phyloP scores from a whole-genome alignment of 2,329 filamentous ascomycete species.

The Chaetomium sp. region DNA sequence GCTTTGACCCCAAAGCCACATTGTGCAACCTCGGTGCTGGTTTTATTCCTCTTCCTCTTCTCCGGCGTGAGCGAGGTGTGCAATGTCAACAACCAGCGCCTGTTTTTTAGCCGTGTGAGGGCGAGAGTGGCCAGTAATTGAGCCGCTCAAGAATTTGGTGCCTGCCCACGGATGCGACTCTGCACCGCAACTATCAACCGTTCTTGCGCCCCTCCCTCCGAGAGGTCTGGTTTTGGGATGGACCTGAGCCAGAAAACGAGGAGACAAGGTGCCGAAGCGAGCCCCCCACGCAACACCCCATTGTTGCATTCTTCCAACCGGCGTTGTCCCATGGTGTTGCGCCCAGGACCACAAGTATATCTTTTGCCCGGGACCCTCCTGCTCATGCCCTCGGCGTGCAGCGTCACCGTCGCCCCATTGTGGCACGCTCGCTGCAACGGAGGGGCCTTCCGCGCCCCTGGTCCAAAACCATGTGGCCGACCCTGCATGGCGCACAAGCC shows the following conservation, averaged over 20 bases:
- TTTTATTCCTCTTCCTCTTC: background rate
- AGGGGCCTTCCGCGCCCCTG: conserved; percentile 19
- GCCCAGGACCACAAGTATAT: background rate
- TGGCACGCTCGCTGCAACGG: background rate
- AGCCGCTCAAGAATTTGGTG: background rate
- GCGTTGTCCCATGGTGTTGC: background rate
- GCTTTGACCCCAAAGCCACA: conserved; percentile 14
- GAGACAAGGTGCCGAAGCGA: background rate
- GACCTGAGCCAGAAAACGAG: conserved; percentile 3
- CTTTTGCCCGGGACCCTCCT: background rate
- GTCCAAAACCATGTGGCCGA: conserved; percentile 33
- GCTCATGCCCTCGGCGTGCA: conserved; percentile 1
- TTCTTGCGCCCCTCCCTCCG: conserved; percentile 16
- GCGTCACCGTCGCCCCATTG: background rate
- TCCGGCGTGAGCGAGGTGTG: background rate
- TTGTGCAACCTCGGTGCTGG: background rate
- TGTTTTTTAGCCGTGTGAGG: background rate
- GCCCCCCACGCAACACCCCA: conserved; percentile 13
- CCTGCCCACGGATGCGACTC: conserved; percentile 9
- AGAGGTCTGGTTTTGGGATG: conserved; percentile 17
- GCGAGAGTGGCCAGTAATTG: background rate
- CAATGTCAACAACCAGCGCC: background rate
- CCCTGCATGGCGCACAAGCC: conserved; percentile 27
- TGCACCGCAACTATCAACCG: conserved; percentile 10
- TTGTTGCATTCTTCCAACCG: conserved; percentile 15